Conservation (phyloP, 2,329 filamentous ascomycete species). For the Diaporthe ilicicola region DNA sequence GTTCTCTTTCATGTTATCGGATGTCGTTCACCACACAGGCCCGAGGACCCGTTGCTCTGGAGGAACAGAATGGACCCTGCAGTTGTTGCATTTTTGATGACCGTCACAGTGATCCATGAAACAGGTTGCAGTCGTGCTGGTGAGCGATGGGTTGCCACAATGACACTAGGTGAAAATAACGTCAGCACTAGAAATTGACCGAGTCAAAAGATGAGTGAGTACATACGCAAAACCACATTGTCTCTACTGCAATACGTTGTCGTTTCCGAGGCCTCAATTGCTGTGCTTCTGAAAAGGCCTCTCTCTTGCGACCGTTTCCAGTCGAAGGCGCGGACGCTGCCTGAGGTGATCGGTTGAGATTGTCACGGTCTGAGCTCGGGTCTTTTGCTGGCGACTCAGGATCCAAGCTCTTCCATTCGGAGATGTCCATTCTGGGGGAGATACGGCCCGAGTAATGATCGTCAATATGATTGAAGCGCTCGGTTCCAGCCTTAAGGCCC, state of each 20-base stretch:
- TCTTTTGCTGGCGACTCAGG: constrained; percentile 33
- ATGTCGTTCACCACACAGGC: not conserved
- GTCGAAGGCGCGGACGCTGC: not conserved
- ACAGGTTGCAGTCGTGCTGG: constrained; percentile 21
- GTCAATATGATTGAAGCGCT: constrained; percentile 77
- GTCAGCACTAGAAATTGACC: constrained; percentile 7
- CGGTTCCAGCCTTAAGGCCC: constrained; percentile 59
- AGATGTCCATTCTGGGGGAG: constrained; percentile 52
- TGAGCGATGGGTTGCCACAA: constrained; percentile 25
- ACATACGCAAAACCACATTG: constrained; percentile 32
- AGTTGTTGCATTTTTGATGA: constrained; percentile 25
- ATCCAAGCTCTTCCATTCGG: constrained; percentile 62
- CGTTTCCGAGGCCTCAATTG: constrained; percentile 13
- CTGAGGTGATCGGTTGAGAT: constrained; percentile 21
- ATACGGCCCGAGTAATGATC: constrained; percentile 69
- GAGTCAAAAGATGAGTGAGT: too few relatives aligned
- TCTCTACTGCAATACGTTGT: not conserved
- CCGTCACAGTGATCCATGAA: constrained; percentile 21
- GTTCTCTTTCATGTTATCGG: not conserved
- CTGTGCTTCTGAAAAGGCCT: not conserved
- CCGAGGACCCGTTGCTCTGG: not conserved
- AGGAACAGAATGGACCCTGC: constrained; percentile 2
- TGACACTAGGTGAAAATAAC: constrained; percentile 13
- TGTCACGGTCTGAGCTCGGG: constrained; percentile 15
- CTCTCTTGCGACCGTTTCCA: constrained; percentile 17